These are phyloP conservation scores for Huntiella omanensis DNA, from an alignment of 2,329 filamentous ascomycete genomes.

Conservation along the genomic window DNA sequence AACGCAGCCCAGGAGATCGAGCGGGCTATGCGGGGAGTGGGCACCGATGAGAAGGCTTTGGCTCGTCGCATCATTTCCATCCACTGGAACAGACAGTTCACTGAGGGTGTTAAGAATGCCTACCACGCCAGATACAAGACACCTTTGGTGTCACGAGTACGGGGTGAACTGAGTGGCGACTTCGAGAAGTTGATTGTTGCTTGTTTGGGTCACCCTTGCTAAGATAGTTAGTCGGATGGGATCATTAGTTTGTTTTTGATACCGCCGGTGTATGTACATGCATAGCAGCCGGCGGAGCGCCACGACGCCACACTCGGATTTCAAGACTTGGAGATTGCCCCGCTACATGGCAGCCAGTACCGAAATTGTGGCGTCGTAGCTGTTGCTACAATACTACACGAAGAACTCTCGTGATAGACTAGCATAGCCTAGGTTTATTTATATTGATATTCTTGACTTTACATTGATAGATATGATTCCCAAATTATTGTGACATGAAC, in stretches of 20 bases:
- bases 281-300: no score
- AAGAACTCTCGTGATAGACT: no score
- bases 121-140: conserved; percentile 54
- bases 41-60: conserved; percentile 70
- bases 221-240: background rate
- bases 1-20: conserved; percentile 71
- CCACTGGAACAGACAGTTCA: conserved; percentile 63
- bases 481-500: no score
- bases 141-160: conserved; percentile 50
- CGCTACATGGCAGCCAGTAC: no score
- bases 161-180: conserved; percentile 69
- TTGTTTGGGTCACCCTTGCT: conserved; percentile 28
- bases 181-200: conserved; percentile 62
- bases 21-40: conserved; percentile 66
- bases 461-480: no score
- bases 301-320: no score
- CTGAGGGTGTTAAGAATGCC: conserved; percentile 60
- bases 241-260: background rate
- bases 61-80: conserved; percentile 57
- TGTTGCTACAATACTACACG: no score
- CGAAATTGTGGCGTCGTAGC: no score
- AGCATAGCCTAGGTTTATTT: no score
- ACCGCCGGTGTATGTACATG: no score
- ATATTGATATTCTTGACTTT: no score
- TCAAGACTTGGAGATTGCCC: no score